Conservation (phyloP, 2,329 filamentous ascomycete genomes). For the Colletotrichum euphorbiae region DNA sequence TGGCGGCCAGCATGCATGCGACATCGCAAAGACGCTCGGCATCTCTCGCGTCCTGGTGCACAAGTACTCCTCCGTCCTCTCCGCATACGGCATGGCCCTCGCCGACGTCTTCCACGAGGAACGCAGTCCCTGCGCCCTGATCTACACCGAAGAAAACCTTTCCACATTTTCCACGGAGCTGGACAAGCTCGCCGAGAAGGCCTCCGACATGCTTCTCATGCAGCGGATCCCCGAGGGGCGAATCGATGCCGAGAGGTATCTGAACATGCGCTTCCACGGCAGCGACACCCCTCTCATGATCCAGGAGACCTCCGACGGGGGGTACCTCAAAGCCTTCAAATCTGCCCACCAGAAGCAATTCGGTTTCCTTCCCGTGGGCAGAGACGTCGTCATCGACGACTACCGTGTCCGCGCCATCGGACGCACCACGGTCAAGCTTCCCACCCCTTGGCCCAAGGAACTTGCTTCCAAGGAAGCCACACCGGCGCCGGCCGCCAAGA, state of each 20-base stretch:
- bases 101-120: conserved; percentile 51
- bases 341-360: conserved; percentile 55
- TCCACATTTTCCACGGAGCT: conserved; percentile 43
- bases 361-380: conserved; percentile 51
- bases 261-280: conserved; percentile 59
- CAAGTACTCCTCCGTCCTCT: conserved; percentile 47
- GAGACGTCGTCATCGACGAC: conserved; percentile 56
- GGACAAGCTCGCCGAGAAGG: conserved; percentile 46
- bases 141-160: conserved; percentile 39
- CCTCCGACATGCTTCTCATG: conserved; percentile 52
- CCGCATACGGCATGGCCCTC: conserved; percentile 56
- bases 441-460: conserved; percentile 24
- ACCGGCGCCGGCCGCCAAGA: conserved; percentile 18
- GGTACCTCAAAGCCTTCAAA: conserved; percentile 49
- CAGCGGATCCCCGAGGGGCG: conserved; percentile 30
- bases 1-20: conserved; percentile 55
- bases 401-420: conserved; percentile 55
- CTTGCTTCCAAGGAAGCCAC: conserved; percentile 13
- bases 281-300: conserved; percentile 58
- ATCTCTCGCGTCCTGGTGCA: conserved; percentile 54
- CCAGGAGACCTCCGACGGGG: conserved; percentile 43
- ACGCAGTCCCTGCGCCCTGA: conserved; percentile 47
- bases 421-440: conserved; percentile 28
- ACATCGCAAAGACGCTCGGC: conserved; percentile 51
- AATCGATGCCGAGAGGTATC: conserved; percentile 48